A percentile compares a stretch with the other conserved stretches of the same genome.
Evolutionary conservation across 495 filamentous ascomycete genomes (phyloP).

Genomic region (Tuber microsphaerosporum): DNA sequence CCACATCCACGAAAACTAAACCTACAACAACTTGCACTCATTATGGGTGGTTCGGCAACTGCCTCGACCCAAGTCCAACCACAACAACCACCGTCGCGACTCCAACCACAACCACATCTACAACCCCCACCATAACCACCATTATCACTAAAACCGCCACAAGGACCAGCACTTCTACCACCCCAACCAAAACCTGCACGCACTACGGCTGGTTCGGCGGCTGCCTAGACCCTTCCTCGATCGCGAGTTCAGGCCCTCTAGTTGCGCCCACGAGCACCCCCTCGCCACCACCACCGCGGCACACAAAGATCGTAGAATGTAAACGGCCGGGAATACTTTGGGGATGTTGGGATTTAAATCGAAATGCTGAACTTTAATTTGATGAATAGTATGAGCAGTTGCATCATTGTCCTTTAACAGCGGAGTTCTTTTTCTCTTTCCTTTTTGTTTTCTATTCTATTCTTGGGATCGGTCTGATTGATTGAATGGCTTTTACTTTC

Average conservation of each 20-base stretch:
- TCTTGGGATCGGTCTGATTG: background rate
- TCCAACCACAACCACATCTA: constrained; percentile 42
- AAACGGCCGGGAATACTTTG: constrained; percentile 15
- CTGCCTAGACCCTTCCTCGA: constrained; percentile 49
- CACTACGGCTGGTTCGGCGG: constrained; percentile 54
- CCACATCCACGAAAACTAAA: constrained; percentile 40
- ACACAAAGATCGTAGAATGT: constrained; percentile 9
- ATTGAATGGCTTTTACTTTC: constrained; percentile 1
- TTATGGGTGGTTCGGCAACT: constrained; percentile 56
- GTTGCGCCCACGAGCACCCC: constrained; percentile 25
- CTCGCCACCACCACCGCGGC: constrained; percentile 33
- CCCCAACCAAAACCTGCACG: constrained; percentile 47
- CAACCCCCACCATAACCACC: constrained; percentile 42
- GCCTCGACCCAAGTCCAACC: constrained; percentile 48
- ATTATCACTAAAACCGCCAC: constrained; percentile 39
- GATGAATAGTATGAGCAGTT: background rate
- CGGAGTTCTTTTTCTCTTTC: constrained; percentile 1
- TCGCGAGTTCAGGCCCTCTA: constrained; percentile 27
- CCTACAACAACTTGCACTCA: constrained; percentile 46
- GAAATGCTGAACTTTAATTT: constrained; percentile 17
- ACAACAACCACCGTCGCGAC: constrained; percentile 15
- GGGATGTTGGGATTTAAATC: constrained; percentile 22
- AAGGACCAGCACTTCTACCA: constrained; percentile 42
- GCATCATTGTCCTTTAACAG: background rate
- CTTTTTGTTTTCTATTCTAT: constrained; percentile 9